Evolutionary conservation across 495 filamentous ascomycete species (phyloP).

Genomic region (Chlorociboria aeruginascens): DNA sequence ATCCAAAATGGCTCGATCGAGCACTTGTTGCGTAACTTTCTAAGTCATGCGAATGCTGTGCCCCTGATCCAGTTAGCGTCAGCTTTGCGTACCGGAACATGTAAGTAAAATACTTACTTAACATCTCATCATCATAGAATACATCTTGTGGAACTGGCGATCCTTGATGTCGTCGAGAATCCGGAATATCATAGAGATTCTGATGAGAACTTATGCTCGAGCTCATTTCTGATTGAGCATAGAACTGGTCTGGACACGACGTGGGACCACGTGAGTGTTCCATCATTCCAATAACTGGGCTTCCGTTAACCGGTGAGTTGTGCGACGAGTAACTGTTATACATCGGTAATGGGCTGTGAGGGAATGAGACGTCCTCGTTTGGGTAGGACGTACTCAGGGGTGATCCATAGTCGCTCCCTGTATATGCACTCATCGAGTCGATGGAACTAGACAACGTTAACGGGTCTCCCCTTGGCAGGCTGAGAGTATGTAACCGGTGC

Average conservation of each 20-base stretch:
- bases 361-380: conserved; percentile 35
- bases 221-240: conserved; percentile 21
- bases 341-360: conserved; percentile 38
- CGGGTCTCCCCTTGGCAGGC: conserved; percentile 10
- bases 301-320: conserved; percentile 30
- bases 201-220: conserved; percentile 24
- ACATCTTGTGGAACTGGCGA: conserved; percentile 23
- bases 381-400: conserved; percentile 37
- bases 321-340: conserved; percentile 38
- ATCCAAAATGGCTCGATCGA: conserved; percentile 19
- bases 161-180: conserved; percentile 22
- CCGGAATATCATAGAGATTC: conserved; percentile 18
- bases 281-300: conserved; percentile 37
- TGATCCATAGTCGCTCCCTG: conserved; percentile 41
- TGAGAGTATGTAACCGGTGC: conserved; percentile 17
- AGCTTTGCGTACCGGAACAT: not conserved
- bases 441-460: conserved; percentile 30
- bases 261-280: conserved; percentile 34
- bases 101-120: conserved; percentile 23
- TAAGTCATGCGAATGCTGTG: conserved; percentile 8
- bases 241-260: conserved; percentile 31
- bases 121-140: conserved; percentile 32
- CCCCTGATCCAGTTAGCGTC: not conserved
- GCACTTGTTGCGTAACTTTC: conserved; percentile 18
- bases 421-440: conserved; percentile 33